Evolutionary conservation across 768 basidiomycete species (phyloP), one percentile per base, ranked within the genome.

Genomic region (Russula sp.): DNA sequence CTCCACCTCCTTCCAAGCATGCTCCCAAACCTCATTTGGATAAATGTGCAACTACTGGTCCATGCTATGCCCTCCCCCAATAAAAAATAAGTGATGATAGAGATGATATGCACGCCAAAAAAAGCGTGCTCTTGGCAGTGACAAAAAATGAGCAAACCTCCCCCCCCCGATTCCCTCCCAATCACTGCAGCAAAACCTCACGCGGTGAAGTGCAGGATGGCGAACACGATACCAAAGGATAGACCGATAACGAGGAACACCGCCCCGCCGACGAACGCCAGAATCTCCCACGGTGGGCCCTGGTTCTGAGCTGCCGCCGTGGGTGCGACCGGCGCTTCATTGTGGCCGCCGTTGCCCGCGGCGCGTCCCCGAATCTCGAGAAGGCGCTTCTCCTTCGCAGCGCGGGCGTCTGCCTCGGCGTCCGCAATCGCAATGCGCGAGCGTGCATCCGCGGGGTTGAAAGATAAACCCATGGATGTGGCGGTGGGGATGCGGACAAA

Each of bases 401-500:
- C 20, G 56, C 71, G 73, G 4, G 70, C 60, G 18, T 78, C 76
- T 49, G 72, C 68, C 62, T 76, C 70, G 58, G 80, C 73, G 63
- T 82, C 76, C 29, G 71, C 58, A 36, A 76, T 68, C 39, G 81
- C 73, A 34, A 88, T 76, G 4, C 72, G 72, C 2, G 84, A 77
- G 18, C 89, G 84, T 14, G 83, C 77, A 70, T 90, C 88, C 29
- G 68, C 48, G 2, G 76, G 69, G 70, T 86, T 75, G 65, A 82
- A 77, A 2, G 72, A 66, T 36, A 63, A 48, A 20, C 62, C 63
- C 10, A 41, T 7, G 22, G 47, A 67, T 67, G 14, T 22, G 32
- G 61, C 1, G 2, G 39, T 13, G 11, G 56, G 36, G 20, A 81
- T 66, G 6, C 72, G 71, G 47, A 99, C 82, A 77, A 96, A 97